A percentile compares a stretch with the other conserved stretches of the same genome.
phyloP scores from a whole-genome alignment of 192 early-diverging fungal species.

The Dissophora ornata region DNA sequence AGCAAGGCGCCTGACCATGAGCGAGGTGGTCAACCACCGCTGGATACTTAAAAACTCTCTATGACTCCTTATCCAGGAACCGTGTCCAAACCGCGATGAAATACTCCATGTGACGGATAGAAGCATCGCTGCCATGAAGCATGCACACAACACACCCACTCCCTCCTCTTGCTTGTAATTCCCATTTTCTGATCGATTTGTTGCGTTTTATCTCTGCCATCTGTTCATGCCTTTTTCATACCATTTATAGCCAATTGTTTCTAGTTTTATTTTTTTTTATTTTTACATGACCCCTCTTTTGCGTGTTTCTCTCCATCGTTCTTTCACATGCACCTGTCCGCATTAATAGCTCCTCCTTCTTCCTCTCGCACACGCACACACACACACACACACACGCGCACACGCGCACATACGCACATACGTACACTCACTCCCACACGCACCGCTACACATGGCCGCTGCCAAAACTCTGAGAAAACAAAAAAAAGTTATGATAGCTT shows the following conservation, averaged over 20 bases:
- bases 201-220: no score
- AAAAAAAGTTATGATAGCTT: no score
- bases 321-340: no score
- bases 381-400: not conserved
- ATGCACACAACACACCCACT: no score
- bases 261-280: not conserved
- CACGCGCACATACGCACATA: not conserved
- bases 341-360: not conserved
- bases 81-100: no score
- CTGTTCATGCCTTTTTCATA: no score
- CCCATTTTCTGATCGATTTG: no score
- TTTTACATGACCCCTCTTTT: not conserved
- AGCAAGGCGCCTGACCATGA: slow-evolving; percentile 31
- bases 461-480: no score
- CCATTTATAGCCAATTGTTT: not conserved
- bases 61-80: not conserved
- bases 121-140: no score
- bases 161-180: no score
- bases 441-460: not conserved
- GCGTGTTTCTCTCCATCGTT: not conserved
- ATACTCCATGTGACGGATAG: no score
- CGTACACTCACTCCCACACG: not conserved
- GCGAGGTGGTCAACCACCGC: slow-evolving; percentile 32
- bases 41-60: slow-evolving; percentile 22
- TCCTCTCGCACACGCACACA: not conserved